phyloP scores from a whole-genome alignment of 2,329 filamentous ascomycete genomes.

The Diaporthe sp. region DNA sequence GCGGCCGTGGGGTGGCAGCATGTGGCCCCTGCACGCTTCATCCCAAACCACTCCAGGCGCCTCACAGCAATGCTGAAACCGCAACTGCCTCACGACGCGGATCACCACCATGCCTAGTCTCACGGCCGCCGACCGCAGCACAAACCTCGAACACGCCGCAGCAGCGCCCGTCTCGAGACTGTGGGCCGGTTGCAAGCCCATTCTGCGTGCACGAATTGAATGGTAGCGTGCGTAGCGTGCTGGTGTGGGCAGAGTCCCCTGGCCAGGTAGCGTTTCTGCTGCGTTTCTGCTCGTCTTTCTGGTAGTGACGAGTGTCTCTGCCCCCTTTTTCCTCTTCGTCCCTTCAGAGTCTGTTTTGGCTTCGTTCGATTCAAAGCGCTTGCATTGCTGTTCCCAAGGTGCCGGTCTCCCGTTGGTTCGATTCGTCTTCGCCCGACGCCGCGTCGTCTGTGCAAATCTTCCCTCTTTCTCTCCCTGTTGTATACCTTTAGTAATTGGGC shows the following conservation, averaged over 20 bases:
- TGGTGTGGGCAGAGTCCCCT: constrained; percentile 22
- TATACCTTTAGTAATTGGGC: constrained; percentile 26
- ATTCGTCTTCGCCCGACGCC: constrained; percentile 28
- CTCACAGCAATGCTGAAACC: constrained; percentile 39
- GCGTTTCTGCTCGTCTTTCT: constrained; percentile 41
- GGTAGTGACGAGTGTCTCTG: constrained; percentile 31
- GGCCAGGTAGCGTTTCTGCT: constrained; percentile 40
- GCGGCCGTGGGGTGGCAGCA: constrained; percentile 33
- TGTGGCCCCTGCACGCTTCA: constrained; percentile 42
- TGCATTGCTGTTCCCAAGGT: constrained; percentile 26
- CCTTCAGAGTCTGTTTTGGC: constrained; percentile 39
- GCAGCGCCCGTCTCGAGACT: constrained; percentile 35
- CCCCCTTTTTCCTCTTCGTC: constrained; percentile 31
- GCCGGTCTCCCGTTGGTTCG: constrained; percentile 35
- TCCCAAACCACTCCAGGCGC: constrained; percentile 31
- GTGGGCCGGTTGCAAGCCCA: constrained; percentile 35
- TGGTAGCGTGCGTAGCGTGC: constrained; percentile 17
- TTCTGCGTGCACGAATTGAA: background rate
- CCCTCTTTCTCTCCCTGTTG: constrained; percentile 16
- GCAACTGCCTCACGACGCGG: constrained; percentile 39
- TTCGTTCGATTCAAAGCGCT: constrained; percentile 36
- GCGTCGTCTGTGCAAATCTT: constrained; percentile 33
- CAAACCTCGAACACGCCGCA: constrained; percentile 44
- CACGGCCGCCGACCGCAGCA: constrained; percentile 19
- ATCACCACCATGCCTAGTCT: constrained; percentile 31